A percentile compares a stretch with the other conserved stretches of the same genome.
These are phyloP conservation scores for Cystobasidium sp. DNA, from an alignment of 1,284 basidiomycete species.

Conservation along the genomic window DNA sequence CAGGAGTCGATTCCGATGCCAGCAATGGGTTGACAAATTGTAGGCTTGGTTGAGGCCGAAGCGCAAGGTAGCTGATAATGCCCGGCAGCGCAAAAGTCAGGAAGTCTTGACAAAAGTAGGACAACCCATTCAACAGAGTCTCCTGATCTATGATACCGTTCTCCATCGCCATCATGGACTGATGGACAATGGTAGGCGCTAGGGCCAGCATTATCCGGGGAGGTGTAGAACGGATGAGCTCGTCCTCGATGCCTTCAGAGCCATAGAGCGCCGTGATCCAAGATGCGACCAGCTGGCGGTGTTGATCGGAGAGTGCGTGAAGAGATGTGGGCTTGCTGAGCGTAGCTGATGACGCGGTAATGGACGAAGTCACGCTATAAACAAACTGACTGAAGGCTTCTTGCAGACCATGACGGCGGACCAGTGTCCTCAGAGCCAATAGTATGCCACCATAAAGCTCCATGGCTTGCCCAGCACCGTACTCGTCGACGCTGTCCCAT, in stretches of 20 bases:
- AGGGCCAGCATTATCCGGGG: slow-evolving; percentile 59
- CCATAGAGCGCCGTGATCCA: slow-evolving; percentile 58
- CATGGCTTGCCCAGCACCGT: slow-evolving; percentile 31
- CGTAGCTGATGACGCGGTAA: neutral
- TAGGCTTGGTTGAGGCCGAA: neutral
- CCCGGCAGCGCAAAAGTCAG: slow-evolving; percentile 62
- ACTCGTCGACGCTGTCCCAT: slow-evolving; percentile 22
- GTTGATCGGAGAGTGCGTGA: slow-evolving; percentile 53
- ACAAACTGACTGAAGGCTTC: neutral
- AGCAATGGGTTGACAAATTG: slow-evolving; percentile 8
- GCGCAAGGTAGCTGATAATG: slow-evolving; percentile 55
- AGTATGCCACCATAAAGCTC: slow-evolving; percentile 31
- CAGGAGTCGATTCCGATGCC: slow-evolving; percentile 11
- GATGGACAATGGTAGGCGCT: slow-evolving; percentile 60
- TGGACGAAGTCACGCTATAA: neutral
- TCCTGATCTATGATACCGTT: slow-evolving; percentile 61
- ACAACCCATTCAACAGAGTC: slow-evolving; percentile 58
- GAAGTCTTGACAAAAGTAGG: slow-evolving; percentile 62
- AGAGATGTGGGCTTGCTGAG: slow-evolving; percentile 51
- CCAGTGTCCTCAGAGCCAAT: slow-evolving; percentile 10
- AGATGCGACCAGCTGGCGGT: slow-evolving; percentile 54
- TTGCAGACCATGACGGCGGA: slow-evolving; percentile 12
- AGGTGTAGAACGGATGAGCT: slow-evolving; percentile 58
- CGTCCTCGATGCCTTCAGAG: slow-evolving; percentile 58
- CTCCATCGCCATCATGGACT: slow-evolving; percentile 59